These are phyloP conservation scores for Plasmodium falciparum DNA, from an alignment of 169 alveolate genomes.

Conservation along the genomic window DNA sequence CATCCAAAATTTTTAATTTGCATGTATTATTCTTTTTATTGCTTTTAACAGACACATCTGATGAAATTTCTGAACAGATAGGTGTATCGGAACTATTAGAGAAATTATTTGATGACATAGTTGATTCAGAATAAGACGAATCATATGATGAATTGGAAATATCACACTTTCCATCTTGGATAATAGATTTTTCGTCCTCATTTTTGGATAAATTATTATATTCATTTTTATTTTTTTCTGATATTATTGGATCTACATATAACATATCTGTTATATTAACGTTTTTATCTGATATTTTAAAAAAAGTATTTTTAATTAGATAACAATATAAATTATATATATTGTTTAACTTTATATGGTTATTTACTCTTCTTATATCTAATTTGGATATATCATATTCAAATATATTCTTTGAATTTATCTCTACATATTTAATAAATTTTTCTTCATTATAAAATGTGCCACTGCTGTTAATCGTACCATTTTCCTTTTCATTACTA, in stretches of 20 bases:
- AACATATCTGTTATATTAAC: conserved; percentile 21
- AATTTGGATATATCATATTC: conserved; percentile 19
- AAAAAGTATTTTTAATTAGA: conserved; percentile 23
- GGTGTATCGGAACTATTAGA: conserved; percentile 2
- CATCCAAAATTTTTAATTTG: conserved; percentile 18
- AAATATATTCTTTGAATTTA: conserved; percentile 27
- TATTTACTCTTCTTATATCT: conserved; percentile 48
- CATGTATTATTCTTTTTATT: not conserved
- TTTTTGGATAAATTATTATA: not conserved
- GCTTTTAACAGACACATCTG: conserved; percentile 4
- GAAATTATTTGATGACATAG: conserved; percentile 1
- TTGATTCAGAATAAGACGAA: conserved; percentile 8
- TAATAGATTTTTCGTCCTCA: not conserved
- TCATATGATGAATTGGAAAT: not conserved
- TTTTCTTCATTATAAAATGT: conserved; percentile 1
- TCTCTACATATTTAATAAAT: conserved; percentile 22
- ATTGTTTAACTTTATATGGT: conserved; percentile 36
- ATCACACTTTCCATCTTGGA: not conserved
- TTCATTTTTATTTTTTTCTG: not conserved
- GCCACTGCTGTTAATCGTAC: not conserved
- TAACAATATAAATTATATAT: conserved; percentile 31
- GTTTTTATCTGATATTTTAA: conserved; percentile 14
- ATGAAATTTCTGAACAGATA: conserved; percentile 5
- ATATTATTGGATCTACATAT: not conserved
- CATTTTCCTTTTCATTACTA: conserved; percentile 1